Evolutionary conservation across 148 eudicot genomes (phyloP).

Genomic region (Arbutus unedo): DNA sequence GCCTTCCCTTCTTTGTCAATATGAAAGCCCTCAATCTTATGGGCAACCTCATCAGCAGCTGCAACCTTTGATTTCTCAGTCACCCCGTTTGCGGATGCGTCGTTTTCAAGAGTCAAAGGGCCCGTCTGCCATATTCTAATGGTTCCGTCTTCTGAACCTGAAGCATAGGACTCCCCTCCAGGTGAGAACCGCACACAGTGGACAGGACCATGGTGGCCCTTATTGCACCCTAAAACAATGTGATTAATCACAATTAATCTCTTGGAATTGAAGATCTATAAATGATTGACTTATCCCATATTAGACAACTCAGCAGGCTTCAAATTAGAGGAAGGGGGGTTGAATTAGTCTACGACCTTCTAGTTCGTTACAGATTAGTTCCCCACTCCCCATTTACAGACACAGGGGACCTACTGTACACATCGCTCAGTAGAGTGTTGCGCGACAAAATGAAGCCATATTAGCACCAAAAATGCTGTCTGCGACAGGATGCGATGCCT

Average conservation of each 20-base stretch:
- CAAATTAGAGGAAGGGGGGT: too few relatives aligned
- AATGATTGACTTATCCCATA: too few relatives aligned
- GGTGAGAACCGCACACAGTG: conserved; percentile 96
- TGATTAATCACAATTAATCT: background rate
- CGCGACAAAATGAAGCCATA: too few relatives aligned
- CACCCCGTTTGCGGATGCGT: conserved; percentile 24
- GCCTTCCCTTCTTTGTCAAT: conserved; percentile 51
- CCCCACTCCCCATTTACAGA: too few relatives aligned
- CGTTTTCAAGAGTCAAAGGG: conserved; percentile 37
- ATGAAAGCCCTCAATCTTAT: conserved; percentile 52
- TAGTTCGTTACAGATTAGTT: too few relatives aligned
- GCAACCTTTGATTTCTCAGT: conserved; percentile 36
- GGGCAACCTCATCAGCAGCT: conserved; percentile 39
- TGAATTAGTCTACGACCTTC: too few relatives aligned
- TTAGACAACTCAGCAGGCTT: too few relatives aligned
- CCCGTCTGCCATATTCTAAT: conserved; percentile 82
- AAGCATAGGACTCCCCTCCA: conserved; percentile 91
- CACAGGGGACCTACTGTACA: too few relatives aligned
- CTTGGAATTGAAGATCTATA: too few relatives aligned
- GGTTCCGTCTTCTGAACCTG: conserved; percentile 92
- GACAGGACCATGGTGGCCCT: conserved; percentile 99
- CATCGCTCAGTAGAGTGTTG: too few relatives aligned
- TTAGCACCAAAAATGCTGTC: too few relatives aligned
- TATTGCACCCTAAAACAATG: conserved; percentile 70
- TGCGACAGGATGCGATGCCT: too few relatives aligned